These are phyloP conservation scores for Phyllosticta citriasiana DNA, from an alignment of 2,329 filamentous ascomycete species.

Conservation along the genomic window DNA sequence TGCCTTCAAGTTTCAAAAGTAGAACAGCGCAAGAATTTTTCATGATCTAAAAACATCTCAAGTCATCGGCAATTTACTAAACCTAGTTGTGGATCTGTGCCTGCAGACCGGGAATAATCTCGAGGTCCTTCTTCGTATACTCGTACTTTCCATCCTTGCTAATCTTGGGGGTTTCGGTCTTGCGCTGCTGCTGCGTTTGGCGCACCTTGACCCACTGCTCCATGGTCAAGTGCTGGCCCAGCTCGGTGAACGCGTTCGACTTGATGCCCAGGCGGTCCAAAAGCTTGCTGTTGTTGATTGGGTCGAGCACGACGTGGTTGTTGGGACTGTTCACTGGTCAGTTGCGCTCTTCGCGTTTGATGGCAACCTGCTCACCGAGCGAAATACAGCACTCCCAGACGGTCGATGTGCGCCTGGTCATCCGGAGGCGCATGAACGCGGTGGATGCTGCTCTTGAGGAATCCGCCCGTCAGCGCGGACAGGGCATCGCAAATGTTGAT, in stretches of 20 bases:
- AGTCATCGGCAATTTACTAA: no score
- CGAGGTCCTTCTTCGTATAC: constrained; percentile 21
- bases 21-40: background rate
- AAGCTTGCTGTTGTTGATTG: constrained; percentile 28
- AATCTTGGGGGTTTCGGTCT: constrained; percentile 28
- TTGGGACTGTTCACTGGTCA: constrained; percentile 19
- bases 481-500: constrained; percentile 33
- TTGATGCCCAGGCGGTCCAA: constrained; percentile 24
- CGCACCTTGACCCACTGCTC: constrained; percentile 35
- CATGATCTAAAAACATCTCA: no score
- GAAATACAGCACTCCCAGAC: constrained; percentile 43
- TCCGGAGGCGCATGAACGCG: constrained; percentile 39
- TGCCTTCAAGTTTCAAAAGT: background rate
- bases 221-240: constrained; percentile 33
- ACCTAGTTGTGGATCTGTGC: constrained; percentile 21
- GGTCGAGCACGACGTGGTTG: constrained; percentile 28
- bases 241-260: constrained; percentile 18
- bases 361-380: constrained; percentile 29
- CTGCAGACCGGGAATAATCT: constrained; percentile 25
- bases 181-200: constrained; percentile 30
- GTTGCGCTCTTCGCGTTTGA: background rate
- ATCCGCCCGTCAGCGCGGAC: constrained; percentile 30
- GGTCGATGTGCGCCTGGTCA: constrained; percentile 40
- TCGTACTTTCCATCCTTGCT: constrained; percentile 28
- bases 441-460: constrained; percentile 42